Evolutionary conservation across 306 rosid genomes (phyloP).

Genomic region (Vigna mungo): DNA sequence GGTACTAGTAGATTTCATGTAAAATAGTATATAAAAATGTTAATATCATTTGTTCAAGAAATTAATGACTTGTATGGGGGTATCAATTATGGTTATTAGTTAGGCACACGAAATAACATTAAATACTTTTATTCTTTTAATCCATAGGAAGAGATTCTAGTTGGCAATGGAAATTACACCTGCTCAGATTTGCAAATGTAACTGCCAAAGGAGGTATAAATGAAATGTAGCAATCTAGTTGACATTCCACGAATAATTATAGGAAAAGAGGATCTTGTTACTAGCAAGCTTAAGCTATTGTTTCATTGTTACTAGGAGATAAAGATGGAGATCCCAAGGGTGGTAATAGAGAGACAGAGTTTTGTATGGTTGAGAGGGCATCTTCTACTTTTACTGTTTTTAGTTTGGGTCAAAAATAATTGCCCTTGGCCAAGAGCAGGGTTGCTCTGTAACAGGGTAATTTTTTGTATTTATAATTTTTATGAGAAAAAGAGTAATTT

Average conservation of each 20-base stretch:
- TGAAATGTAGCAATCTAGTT: background rate
- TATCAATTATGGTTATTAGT: background rate
- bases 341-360: background rate
- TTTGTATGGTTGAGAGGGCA: too few relatives aligned
- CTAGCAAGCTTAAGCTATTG: background rate
- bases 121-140: background rate
- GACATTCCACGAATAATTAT: background rate
- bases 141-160: background rate
- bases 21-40: background rate
- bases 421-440: too few relatives aligned
- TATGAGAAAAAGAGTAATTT: too few relatives aligned
- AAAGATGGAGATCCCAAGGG: background rate
- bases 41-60: background rate
- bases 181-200: background rate
- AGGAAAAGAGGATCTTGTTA: background rate
- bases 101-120: background rate
- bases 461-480: too few relatives aligned
- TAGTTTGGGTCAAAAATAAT: too few relatives aligned
- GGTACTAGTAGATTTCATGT: background rate
- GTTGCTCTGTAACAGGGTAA: too few relatives aligned
- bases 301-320: background rate
- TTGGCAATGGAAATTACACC: background rate
- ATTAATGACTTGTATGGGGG: background rate
- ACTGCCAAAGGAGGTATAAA: background rate
- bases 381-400: too few relatives aligned